These are phyloP conservation scores for Syzygium grande DNA, from an alignment of 345 rosid genomes.

Conservation along the genomic window DNA sequence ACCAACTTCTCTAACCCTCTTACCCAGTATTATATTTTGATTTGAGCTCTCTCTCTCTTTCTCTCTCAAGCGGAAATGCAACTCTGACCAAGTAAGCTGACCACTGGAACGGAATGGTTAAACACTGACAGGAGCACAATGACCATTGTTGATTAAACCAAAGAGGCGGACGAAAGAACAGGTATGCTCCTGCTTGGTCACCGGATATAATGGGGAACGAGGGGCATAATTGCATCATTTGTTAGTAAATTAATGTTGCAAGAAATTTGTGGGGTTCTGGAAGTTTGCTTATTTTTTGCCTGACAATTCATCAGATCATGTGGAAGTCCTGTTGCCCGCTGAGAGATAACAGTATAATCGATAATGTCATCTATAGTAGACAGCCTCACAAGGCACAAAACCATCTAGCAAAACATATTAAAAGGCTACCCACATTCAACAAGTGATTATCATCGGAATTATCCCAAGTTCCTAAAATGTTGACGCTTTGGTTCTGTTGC, in stretches of 20 bases:
- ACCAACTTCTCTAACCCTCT: not conserved
- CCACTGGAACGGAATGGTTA: not conserved
- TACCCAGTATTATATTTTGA: not conserved
- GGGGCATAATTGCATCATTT: not conserved
- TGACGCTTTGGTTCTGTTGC: not conserved
- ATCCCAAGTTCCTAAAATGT: not conserved
- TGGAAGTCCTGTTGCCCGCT: not conserved
- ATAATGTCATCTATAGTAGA: not conserved
- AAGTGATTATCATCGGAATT: not conserved
- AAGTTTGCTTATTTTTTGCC: not conserved
- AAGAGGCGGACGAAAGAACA: not conserved
- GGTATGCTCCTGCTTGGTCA: not conserved
- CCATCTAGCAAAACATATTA: not conserved
- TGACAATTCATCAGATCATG: not conserved
- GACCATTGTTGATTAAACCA: not conserved
- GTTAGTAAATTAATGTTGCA: not conserved
- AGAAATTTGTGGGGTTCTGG: not conserved
- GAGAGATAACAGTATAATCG: not conserved
- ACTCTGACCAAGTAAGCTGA: not conserved
- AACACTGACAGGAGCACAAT: not conserved
- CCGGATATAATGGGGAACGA: not conserved
- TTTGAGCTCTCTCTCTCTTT: not conserved
- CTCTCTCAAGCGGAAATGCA: not conserved
- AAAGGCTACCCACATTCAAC: not conserved
- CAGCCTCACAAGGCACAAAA: not conserved